Evolutionary conservation across 805 yeast genomes (phyloP), one percentile per base, ranked within the genome.

Genomic region (Wilhelminamyces savonicus): DNA sequence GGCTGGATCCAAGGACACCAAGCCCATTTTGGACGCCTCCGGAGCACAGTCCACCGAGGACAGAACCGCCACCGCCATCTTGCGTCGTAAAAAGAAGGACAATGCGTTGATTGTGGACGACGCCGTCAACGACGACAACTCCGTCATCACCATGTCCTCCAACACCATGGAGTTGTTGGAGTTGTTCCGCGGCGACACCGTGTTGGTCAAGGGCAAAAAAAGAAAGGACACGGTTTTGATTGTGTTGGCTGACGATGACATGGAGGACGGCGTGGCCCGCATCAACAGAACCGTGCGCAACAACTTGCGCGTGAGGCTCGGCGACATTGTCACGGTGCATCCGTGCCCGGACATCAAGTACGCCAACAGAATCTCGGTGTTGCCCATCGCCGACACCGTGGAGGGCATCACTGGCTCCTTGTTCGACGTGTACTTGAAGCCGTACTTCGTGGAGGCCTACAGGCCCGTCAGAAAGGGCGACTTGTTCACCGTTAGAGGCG

Each of bases 391-490:
- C 37, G 98, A 92, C 54, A 88, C 98, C 32, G 90, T 92, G 43
- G 98, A 92, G 66, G 98, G 98, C 40, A 72, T 92, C 37, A 92
- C 97, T 11, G 98, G 98, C 40, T 86, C 95, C 7, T 68, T 92
- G 45, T 92, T 92, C 47, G 99, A 92, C 52, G 95, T 88, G 15
- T 92, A 82, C 67, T 74, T 92, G 57, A 92, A 92, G 66, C 98
- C 98, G 23, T 92, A 92, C 67, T 92, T 92, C 56, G 97, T 92
- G 26, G 99, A 92, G 65, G 97, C 98, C 34, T 92, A 92, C 65
- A 81, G 98, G 64, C 98, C 98, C 4, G 96, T 92, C 23, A 82
- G 97, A 63, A 90, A 88, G 57, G 97, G 97, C 42, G 98, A 92
- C 55, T 83, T 84, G 48, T 92, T 92, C 62, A 78, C 90, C 27